These are phyloP conservation scores for Pseudisothecium myosuroides DNA, from an alignment of 225 moss, liverwort and hornwort genomes.

Conservation along the genomic window DNA sequence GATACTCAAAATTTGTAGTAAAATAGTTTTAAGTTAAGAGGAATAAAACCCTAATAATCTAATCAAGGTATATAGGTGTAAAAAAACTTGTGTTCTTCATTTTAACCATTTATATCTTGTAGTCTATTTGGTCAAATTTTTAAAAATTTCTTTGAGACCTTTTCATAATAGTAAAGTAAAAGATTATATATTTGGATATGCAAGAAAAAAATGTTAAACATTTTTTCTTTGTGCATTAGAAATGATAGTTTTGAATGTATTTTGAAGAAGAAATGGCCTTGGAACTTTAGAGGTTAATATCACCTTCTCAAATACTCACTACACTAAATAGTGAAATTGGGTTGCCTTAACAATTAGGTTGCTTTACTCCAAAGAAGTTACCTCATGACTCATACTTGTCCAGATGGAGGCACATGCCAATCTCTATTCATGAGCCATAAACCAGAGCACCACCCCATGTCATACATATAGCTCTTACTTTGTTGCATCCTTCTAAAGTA, in stretches of 20 bases:
- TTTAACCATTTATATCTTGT: not conserved
- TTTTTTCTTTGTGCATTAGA: not conserved
- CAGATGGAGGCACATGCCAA: no score
- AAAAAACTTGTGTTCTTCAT: accelerated
- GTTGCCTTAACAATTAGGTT: no score
- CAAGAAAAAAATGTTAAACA: not conserved
- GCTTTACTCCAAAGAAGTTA: no score
- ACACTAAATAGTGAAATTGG: no score
- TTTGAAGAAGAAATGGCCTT: not conserved
- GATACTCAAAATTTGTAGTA: not conserved
- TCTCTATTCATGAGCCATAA: no score
- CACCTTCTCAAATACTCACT: not conserved
- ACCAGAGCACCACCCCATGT: no score
- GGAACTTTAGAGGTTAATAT: not conserved
- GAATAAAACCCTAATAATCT: not conserved
- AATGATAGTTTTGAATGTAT: not conserved
- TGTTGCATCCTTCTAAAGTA: no score
- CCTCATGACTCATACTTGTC: no score
- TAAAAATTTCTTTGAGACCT: not conserved
- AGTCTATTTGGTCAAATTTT: not conserved
- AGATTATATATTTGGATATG: not conserved
- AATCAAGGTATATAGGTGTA: accelerated
- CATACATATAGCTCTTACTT: no score
- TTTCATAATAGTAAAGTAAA: not conserved
- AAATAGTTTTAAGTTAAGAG: not conserved